phyloP scores from a whole-genome alignment of 805 yeast species.

The Zygoascus ofunaensis region DNA sequence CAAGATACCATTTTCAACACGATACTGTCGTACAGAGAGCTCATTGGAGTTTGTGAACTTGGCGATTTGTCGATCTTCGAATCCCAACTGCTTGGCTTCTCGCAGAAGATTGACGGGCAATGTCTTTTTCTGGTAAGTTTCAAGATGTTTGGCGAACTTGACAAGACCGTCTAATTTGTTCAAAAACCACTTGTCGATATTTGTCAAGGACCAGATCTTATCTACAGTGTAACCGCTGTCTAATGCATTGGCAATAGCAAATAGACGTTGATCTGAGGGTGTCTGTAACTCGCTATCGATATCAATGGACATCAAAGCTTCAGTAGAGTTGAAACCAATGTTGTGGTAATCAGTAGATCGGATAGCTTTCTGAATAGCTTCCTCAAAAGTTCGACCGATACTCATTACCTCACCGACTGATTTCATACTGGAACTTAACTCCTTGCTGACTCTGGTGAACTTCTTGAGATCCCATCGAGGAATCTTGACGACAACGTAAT shows the following conservation, averaged over 20 bases:
- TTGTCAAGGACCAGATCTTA: conserved; percentile 81
- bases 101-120: conserved; percentile 56
- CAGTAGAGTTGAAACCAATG: conserved; percentile 78
- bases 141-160: conserved; percentile 49
- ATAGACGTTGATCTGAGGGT: conserved; percentile 94
- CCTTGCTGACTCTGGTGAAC: conserved; percentile 83
- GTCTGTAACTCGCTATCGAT: conserved; percentile 89
- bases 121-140: conserved; percentile 28
- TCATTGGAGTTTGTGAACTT: conserved; percentile 81
- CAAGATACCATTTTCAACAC: conserved; percentile 75
- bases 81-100: conserved; percentile 93
- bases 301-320: conserved; percentile 81
- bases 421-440: conserved; percentile 89
- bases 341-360: conserved; percentile 94
- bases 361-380: conserved; percentile 95
- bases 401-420: conserved; percentile 99
- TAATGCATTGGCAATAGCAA: conserved; percentile 94
- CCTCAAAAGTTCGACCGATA: conserved; percentile 95
- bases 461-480: conserved; percentile 99
- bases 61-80: conserved; percentile 95
- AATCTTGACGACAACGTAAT: conserved; percentile 92
- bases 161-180: conserved; percentile 73
- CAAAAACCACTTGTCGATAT: conserved; percentile 94
- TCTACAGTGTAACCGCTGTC: conserved; percentile 83
- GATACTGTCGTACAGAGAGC: conserved; percentile 79